Conservation (phyloP, 768 basidiomycete species). For the Lactifluus hygrophoroides region DNA sequence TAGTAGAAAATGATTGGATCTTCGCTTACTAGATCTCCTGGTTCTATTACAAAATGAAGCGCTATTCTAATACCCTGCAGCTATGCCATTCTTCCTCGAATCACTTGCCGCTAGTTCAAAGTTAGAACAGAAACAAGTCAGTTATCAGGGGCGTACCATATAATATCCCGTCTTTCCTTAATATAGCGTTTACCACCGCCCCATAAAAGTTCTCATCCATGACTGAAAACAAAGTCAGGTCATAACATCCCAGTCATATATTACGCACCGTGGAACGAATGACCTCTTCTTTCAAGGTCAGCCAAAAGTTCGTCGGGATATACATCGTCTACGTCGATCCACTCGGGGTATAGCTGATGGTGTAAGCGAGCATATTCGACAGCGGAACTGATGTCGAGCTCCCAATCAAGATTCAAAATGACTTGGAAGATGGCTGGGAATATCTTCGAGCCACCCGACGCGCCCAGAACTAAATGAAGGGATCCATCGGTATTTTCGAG, state of each 20-base stretch:
- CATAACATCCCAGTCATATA: not conserved
- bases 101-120: constrained; percentile 66
- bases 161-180: constrained; percentile 43
- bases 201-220: constrained; percentile 62
- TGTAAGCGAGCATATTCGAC: constrained; percentile 84
- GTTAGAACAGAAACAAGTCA: not conserved
- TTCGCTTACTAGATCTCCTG: not conserved
- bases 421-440: constrained; percentile 74
- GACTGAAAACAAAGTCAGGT: constrained; percentile 31
- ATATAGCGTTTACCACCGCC: constrained; percentile 66
- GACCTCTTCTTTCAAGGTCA: constrained; percentile 52
- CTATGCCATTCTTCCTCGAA: constrained; percentile 87
- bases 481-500: constrained; percentile 68
- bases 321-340: constrained; percentile 51
- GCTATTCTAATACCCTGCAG: constrained; percentile 61
- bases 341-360: constrained; percentile 70
- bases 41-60: not conserved
- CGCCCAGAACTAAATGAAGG: constrained; percentile 69
- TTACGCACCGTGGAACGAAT: constrained; percentile 55
- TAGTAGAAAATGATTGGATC: no score
- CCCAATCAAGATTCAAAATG: constrained; percentile 73
- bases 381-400: constrained; percentile 66
- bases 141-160: constrained; percentile 43
- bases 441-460: constrained; percentile 82
- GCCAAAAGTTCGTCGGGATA: constrained; percentile 51